phyloP scores from a whole-genome alignment of 208 protist species.

The Acanthamoeba quina region DNA sequence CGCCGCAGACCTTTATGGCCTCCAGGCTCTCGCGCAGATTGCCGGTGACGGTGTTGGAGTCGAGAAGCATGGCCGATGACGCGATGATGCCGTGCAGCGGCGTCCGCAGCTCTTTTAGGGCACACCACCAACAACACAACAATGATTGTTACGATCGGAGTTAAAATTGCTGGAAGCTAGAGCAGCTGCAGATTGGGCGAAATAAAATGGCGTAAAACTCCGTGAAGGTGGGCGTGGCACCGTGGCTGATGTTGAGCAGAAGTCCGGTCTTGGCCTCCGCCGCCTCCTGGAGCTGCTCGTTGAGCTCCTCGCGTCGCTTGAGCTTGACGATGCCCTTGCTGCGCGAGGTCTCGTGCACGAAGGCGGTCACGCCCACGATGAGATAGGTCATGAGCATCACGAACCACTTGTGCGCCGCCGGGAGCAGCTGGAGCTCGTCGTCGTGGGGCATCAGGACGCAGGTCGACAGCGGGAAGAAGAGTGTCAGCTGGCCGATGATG shows the following conservation, averaged over 20 bases:
- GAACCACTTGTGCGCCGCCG: conserved; percentile 25
- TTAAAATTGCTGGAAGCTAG: not conserved
- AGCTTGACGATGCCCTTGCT: conserved; percentile 21
- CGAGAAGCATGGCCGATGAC: not conserved
- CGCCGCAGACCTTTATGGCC: conserved; percentile 15
- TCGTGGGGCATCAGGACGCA: conserved; percentile 28
- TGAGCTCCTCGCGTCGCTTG: conserved; percentile 20
- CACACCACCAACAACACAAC: not conserved
- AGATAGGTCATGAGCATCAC: conserved; percentile 59
- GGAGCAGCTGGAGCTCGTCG: conserved; percentile 6
- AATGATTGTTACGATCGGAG: not conserved
- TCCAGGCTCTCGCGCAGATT: not conserved
- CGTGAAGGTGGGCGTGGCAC: not conserved
- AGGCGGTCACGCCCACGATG: conserved; percentile 21
- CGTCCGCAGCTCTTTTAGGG: conserved; percentile 33
- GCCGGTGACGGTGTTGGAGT: not conserved
- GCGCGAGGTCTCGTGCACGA: conserved; percentile 63
- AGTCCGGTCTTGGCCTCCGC: conserved; percentile 57
- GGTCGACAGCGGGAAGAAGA: conserved; percentile 48
- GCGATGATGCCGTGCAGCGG: conserved; percentile 71
- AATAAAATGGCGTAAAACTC: no score
- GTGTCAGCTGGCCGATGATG: conserved; percentile 24
- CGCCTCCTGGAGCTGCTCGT: conserved; percentile 65
- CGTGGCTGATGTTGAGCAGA: conserved; percentile 70
- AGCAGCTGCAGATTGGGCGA: not conserved